Evolutionary conservation across 805 yeast genomes (phyloP), one percentile per base, ranked within the genome.

Genomic region (Barnettozyma siamensis): DNA sequence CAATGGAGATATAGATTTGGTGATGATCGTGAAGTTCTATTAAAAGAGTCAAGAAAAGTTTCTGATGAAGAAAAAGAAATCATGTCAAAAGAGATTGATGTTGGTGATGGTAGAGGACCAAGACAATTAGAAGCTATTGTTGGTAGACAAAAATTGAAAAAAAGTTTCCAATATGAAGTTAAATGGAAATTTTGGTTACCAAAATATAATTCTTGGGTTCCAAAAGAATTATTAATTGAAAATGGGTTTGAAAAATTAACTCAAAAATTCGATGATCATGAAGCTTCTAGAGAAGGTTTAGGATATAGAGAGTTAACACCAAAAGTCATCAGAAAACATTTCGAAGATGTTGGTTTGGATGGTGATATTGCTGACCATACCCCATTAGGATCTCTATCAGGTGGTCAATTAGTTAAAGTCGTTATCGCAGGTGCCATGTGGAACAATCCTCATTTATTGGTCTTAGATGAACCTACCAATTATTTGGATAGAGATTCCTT

Each of bases 371-470:
- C 98, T 30, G 96, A 93, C 65, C 98, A 91, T 65, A 91, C 97
- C 16, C 96, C 96, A 40, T 71, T 91, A 76, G 97, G 98, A 19
- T 87, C 96, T 7, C 73, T 91, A 49, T 88, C 97, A 20, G 99
- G 99, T 63, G 99, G 99, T 57, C 99, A 91, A 70, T 76, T 91
- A 62, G 99, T 91, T 46, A 91, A 91, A 67, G 98, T 91, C 49
- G 99, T 91, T 46, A 91, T 91, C 70, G 98, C 98, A 12, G 99
- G 98, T 67, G 97, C 98, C 50, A 91, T 91, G 93, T 91, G 99
- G 99, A 91, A 93, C 69, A 93, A 91, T 62, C 99, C 99, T 16
- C 99, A 91, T 65, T 76, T 91, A 65, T 76, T 91, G 49, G 99
- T 91, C 33, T 75, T 91, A 47, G 99, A 91, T 67, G 99, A 91